These are phyloP conservation scores for Trichoderma citrinoviride DNA, from an alignment of 2,329 filamentous ascomycete species.

Conservation along the genomic window DNA sequence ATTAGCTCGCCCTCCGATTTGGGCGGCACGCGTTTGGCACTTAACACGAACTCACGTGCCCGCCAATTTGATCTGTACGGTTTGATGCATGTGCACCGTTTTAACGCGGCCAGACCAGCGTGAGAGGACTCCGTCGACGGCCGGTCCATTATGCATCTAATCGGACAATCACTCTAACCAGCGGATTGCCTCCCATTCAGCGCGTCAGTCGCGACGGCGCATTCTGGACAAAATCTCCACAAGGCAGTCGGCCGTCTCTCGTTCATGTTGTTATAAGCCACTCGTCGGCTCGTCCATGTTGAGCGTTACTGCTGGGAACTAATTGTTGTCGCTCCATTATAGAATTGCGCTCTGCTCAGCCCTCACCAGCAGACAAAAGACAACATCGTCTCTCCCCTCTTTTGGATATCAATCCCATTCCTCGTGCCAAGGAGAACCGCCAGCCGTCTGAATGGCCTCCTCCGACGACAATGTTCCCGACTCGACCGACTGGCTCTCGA, in stretches of 20 bases:
- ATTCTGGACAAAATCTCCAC: background rate
- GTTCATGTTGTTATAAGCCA: background rate
- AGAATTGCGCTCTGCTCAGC: background rate
- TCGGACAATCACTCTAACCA: background rate
- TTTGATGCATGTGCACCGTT: slow-evolving; percentile 7
- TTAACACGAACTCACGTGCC: slow-evolving; percentile 23
- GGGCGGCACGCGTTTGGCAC: slow-evolving; percentile 17
- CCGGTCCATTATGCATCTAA: background rate
- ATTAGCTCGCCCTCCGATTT: background rate
- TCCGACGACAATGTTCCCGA: slow-evolving; percentile 55
- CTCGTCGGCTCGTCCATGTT: background rate
- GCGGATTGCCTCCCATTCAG: background rate
- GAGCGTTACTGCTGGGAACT: background rate
- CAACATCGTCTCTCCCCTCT: background rate
- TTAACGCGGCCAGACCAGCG: background rate
- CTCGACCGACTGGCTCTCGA: slow-evolving; percentile 81
- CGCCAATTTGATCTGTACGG: background rate
- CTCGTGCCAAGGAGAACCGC: background rate
- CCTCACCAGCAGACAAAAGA: background rate
- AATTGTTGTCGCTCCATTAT: background rate
- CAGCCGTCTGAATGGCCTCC: background rate
- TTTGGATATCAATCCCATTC: background rate
- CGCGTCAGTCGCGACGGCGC: slow-evolving; percentile 21
- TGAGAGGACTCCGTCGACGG: background rate
- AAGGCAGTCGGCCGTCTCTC: too few relatives aligned